Base-by-base conservation (phyloP, 176 grass and related monocot species). In the Rhynchospora pubera region DNA sequence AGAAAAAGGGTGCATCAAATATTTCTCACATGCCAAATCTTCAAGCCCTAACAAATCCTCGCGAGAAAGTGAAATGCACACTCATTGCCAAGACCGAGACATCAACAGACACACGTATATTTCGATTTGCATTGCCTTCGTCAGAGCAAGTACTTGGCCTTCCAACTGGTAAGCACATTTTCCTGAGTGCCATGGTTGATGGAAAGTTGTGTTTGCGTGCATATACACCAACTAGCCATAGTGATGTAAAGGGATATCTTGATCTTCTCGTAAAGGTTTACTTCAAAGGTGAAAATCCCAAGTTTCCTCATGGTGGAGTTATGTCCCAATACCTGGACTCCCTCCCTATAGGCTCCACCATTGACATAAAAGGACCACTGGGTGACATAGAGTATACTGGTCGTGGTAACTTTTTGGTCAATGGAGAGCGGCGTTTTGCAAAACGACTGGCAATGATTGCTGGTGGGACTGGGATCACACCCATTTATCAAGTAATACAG, bases 251-350 rank as follows among this genome's bases (percentile, higher is more conserved):
- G 6, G 89, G 92, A 2, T 78, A 98, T 81, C 83, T 98, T n/a
- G 92, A 98, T 65, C 96, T 98, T 43, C 79, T 98, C 9, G 65
- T 98, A 77, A 98, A 91, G 87, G 70, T 98, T 2, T 94, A 98
- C 83, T 94, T 88, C 85, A 91, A 78, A 77, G 78, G 82, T 26
- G 92, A 93, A 85, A 57, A 91, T 74, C 87, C 85, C 23, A 82
- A 88, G 19, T 93, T 77, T 79, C 95, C 85, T 6, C 22, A 70
- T 62, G 95, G 90, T 46, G 95, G 95, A 5, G 78, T 91, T 19
- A 84, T 98, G 92, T 90, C 95, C 1, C 95, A 93, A 86, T 16
- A 97, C 86, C 73, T 97, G 0, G 94, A 97, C 48, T 59, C 89
- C 0, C 91, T 97, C 0, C 79, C 84, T 0, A 0, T 97, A 14